Percentiles rank a stretch among this genome's conserved stretches.
Evolutionary conservation across 78 protist genomes (phyloP).

Genomic region (Diacronema lutheri): DNA sequence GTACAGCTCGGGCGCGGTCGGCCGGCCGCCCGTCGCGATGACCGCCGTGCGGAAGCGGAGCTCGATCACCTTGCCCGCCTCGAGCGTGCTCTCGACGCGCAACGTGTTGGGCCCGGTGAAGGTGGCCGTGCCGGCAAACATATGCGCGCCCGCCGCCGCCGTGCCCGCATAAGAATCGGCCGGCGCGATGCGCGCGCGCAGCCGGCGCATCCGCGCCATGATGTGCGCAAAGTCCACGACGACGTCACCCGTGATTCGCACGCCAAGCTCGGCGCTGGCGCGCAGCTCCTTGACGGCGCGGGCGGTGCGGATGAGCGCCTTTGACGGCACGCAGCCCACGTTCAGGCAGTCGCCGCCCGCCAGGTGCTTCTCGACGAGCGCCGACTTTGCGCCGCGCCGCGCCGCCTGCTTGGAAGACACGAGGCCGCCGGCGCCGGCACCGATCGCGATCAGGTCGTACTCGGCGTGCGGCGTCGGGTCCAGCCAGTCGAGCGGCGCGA

Average conservation of each 20-base stretch:
- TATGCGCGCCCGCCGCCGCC: background rate
- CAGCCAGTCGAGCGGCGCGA: constrained; percentile 18
- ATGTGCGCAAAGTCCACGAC: constrained; percentile 50
- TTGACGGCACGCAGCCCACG: constrained; percentile 71
- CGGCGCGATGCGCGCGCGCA: constrained; percentile 1
- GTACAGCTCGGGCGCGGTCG: constrained; percentile 45
- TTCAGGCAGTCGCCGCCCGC: constrained; percentile 76
- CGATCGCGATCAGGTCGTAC: constrained; percentile 57
- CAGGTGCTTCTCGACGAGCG: constrained; percentile 55
- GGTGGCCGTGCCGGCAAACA: background rate
- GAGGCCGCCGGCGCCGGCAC: constrained; percentile 66
- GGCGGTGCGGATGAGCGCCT: constrained; percentile 48
- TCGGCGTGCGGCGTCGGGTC: constrained; percentile 20
- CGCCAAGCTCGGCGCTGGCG: constrained; percentile 18
- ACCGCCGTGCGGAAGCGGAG: constrained; percentile 48
- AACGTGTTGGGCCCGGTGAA: background rate
- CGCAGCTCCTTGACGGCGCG: background rate
- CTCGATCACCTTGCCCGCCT: background rate
- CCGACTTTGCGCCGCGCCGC: constrained; percentile 32
- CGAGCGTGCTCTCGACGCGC: too few relatives aligned
- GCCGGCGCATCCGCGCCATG: constrained; percentile 67
- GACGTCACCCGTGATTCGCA: background rate
- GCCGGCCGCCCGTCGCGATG: constrained; percentile 64
- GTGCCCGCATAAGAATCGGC: background rate
- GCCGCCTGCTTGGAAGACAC: constrained; percentile 37